Conservation (phyloP, 2,329 filamentous ascomycete genomes). For the Dothidotthia symphoricarpi region DNA sequence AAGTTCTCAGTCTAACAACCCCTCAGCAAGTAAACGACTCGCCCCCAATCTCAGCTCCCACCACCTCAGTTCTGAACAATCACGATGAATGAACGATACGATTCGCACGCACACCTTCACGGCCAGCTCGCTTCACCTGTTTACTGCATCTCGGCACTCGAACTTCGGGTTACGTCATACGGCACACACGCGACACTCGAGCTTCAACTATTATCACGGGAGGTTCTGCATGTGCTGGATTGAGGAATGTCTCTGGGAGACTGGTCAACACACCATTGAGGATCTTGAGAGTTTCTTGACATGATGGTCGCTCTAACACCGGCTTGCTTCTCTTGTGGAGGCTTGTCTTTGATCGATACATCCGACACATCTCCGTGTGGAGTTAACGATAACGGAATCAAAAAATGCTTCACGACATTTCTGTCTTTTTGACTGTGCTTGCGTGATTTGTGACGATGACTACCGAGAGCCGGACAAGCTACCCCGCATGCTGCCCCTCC, state of each 20-base stretch:
- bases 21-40: constrained; percentile 52
- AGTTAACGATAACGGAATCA: constrained; percentile 35
- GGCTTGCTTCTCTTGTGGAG: constrained; percentile 25
- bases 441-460: constrained; percentile 5
- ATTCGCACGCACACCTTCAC: constrained; percentile 26
- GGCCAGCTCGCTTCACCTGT: constrained; percentile 22
- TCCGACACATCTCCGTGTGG: constrained; percentile 39
- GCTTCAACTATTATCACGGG: constrained; percentile 20
- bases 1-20: constrained; percentile 10
- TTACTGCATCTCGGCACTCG: constrained; percentile 20
- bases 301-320: constrained; percentile 41
- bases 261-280: constrained; percentile 40
- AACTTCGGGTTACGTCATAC: constrained; percentile 25
- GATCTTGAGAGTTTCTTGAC: constrained; percentile 39
- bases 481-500: too few relatives aligned
- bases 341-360: constrained; percentile 39
- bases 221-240: constrained; percentile 27
- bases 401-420: constrained; percentile 40
- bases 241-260: constrained; percentile 28
- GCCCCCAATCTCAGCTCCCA: constrained; percentile 42
- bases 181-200: constrained; percentile 27
- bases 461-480: too few relatives aligned
- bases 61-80: constrained; percentile 32
- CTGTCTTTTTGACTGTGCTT: constrained; percentile 10
- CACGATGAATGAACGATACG: constrained; percentile 28